Conservation (phyloP, 345 rosid species). For the Pistacia vera region DNA sequence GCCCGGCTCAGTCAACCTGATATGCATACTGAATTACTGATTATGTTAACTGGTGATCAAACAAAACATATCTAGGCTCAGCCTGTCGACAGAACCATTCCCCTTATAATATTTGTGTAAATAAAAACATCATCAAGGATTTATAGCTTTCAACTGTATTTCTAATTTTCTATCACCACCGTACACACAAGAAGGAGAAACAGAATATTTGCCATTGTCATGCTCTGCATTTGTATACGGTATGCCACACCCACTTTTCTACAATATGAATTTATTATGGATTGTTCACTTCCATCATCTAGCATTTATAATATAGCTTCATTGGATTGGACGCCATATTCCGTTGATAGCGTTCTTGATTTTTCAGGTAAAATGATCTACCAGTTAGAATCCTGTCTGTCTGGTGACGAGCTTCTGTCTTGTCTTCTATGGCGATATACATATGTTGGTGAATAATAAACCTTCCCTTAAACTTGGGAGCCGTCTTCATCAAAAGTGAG, state of each 20-base stretch:
- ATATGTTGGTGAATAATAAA: neutral
- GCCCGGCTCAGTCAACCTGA: no score
- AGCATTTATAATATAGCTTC: neutral
- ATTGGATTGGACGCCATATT: neutral
- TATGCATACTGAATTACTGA: neutral
- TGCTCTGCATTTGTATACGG: neutral
- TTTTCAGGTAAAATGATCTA: neutral
- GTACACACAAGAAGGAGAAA: neutral
- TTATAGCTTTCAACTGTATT: neutral
- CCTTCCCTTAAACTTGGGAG: neutral
- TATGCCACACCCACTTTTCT: neutral
- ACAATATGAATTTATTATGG: no score
- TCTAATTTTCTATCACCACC: neutral
- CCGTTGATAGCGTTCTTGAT: neutral
- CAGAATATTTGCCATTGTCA: neutral
- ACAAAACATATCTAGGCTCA: no score
- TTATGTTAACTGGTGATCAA: no score
- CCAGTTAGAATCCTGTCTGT: neutral
- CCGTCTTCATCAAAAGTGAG: conserved; percentile 35
- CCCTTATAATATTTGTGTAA: neutral
- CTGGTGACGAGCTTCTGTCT: neutral
- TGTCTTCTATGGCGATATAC: neutral
- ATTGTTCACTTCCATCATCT: neutral
- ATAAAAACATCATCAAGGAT: neutral
- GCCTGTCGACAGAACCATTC: neutral